These are phyloP conservation scores for Lasiodiplodia theobromae DNA, from an alignment of 2,329 filamentous ascomycete species.

Conservation along the genomic window DNA sequence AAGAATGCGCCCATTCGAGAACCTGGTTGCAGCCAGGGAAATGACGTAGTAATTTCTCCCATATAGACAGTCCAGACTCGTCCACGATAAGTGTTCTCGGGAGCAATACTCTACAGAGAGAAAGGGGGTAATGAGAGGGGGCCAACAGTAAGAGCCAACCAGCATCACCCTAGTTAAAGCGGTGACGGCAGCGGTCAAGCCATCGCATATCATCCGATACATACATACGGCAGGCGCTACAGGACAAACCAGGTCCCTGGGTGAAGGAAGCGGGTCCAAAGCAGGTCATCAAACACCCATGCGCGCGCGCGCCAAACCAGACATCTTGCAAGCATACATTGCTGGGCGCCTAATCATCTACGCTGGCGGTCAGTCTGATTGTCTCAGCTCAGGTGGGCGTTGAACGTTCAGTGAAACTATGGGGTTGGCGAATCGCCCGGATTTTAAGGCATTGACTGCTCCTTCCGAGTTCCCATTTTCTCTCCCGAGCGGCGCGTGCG, in stretches of 20 bases:
- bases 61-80: no score
- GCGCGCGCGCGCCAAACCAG: neutral
- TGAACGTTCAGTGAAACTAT: neutral
- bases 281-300: neutral
- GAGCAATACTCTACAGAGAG: neutral
- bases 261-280: neutral
- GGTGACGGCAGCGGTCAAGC: neutral
- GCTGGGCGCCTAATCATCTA: neutral
- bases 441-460: no score
- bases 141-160: neutral
- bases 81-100: no score
- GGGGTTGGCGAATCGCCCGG: no score
- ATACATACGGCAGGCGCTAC: neutral
- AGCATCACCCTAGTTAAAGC: neutral
- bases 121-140: neutral
- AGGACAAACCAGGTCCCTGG: slow-evolving; percentile 10
- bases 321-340: neutral
- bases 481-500: neutral
- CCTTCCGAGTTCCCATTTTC: neutral
- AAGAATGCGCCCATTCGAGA: no score
- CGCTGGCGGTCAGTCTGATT: neutral
- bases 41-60: no score
- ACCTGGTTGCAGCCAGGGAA: no score
- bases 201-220: slow-evolving; percentile 5
- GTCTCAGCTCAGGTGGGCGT: neutral